Evolutionary conservation across 345 rosid species (phyloP).

Genomic region (Raphanus sativus): DNA sequence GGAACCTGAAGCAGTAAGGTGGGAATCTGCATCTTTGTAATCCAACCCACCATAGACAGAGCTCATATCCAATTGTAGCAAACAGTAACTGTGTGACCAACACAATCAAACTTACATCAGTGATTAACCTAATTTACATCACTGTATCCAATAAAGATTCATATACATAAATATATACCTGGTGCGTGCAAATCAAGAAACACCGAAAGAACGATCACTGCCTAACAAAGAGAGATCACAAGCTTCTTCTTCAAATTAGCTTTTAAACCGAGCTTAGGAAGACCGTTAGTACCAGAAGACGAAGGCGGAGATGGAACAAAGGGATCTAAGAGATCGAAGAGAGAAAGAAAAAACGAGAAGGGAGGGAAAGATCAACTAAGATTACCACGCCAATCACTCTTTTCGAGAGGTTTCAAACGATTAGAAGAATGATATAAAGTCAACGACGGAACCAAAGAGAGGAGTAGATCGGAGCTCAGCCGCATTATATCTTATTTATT

Average conservation of each 20-base stretch:
- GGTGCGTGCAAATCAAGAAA: neutral
- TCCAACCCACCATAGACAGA: slow-evolving; percentile 29
- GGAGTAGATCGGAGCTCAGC: slow-evolving; percentile 51
- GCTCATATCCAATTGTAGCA: slow-evolving; percentile 42
- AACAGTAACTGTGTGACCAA: slow-evolving; percentile 18
- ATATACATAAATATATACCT: slow-evolving; percentile 5
- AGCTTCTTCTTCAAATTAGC: slow-evolving; percentile 9
- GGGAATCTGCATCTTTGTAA: slow-evolving; percentile 39
- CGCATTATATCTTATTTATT: slow-evolving; percentile 53
- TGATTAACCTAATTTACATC: neutral
- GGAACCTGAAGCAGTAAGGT: slow-evolving; percentile 27
- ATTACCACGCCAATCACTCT: slow-evolving; percentile 96
- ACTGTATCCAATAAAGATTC: neutral
- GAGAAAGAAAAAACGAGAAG: neutral
- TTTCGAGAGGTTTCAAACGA: slow-evolving; percentile 85
- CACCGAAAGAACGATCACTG: neutral
- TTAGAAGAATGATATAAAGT: slow-evolving; percentile 58
- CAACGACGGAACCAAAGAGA: slow-evolving; percentile 52
- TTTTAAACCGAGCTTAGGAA: slow-evolving; percentile 4
- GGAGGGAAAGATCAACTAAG: slow-evolving; percentile 60
- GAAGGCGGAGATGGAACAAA: neutral
- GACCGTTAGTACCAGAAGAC: slow-evolving; percentile 14
- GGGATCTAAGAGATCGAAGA: neutral
- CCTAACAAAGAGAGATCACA: slow-evolving; percentile 10
- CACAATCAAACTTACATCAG: neutral